phyloP scores from a whole-genome alignment of 2,329 filamentous ascomycete genomes.

The Alternaria metachromatica region DNA sequence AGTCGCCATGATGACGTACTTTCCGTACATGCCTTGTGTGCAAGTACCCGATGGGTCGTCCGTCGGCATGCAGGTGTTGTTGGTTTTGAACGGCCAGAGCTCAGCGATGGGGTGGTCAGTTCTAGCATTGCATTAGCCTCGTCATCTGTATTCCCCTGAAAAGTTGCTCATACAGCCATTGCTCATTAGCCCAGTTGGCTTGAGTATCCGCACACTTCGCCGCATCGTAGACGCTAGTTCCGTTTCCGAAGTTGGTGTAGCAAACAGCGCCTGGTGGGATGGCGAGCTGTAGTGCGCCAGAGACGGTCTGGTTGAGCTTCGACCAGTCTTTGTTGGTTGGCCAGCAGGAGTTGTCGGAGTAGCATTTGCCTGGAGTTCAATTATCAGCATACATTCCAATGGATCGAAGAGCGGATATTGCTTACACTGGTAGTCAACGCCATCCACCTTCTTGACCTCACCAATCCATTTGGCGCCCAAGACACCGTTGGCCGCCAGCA shows the following conservation, averaged over 20 bases:
- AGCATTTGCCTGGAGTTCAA: slow-evolving; percentile 34
- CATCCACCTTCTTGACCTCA: slow-evolving; percentile 34
- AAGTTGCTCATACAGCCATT: slow-evolving; percentile 35
- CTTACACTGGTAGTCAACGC: slow-evolving; percentile 35
- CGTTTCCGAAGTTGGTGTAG: slow-evolving; percentile 33
- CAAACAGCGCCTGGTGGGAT: slow-evolving; percentile 41
- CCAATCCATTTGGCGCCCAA: slow-evolving; percentile 36
- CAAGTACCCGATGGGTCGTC: slow-evolving; percentile 33
- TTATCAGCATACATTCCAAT: background rate
- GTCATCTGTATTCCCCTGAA: background rate
- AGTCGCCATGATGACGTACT: slow-evolving; percentile 44
- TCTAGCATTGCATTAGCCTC: slow-evolving; percentile 17
- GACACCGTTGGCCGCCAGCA: slow-evolving; percentile 25
- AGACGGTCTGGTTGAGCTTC: slow-evolving; percentile 38
- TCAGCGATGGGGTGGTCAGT: slow-evolving; percentile 42
- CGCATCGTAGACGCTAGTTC: slow-evolving; percentile 30
- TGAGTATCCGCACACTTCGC: slow-evolving; percentile 35
- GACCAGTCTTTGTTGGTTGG: slow-evolving; percentile 36
- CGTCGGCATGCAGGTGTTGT: slow-evolving; percentile 43
- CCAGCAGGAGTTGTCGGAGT: slow-evolving; percentile 44
- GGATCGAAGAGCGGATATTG: background rate
- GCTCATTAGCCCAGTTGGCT: slow-evolving; percentile 38
- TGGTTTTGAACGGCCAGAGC: slow-evolving; percentile 44
- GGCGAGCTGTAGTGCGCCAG: slow-evolving; percentile 34
- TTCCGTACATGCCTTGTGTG: slow-evolving; percentile 42